Percentiles rank a stretch among this genome's conserved stretches.
Conservation (phyloP, 176 grass and related monocot genomes). For the Eremochloa ophiuroides region DNA sequence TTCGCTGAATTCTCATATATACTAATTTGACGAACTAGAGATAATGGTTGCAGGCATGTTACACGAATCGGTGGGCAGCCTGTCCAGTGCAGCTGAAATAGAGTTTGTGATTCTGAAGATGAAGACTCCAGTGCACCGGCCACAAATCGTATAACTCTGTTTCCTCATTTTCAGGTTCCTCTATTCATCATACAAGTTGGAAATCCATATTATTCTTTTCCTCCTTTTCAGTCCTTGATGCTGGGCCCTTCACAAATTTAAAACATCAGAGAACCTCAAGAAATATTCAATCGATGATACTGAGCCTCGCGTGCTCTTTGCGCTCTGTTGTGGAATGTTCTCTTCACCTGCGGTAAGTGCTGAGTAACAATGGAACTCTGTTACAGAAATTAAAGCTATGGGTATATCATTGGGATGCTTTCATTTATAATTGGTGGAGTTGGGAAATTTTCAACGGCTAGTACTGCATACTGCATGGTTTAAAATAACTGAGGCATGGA, state of each 20-base stretch:
- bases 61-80: slow-evolving; percentile 74
- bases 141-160: slow-evolving; percentile 58
- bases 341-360: slow-evolving; percentile 91
- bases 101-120: slow-evolving; percentile 84
- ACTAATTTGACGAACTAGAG: neutral
- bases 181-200: neutral
- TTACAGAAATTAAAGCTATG: neutral
- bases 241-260: slow-evolving; percentile 89
- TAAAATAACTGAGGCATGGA: neutral
- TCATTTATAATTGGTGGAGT: neutral
- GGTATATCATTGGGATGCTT: neutral
- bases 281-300: slow-evolving; percentile 53
- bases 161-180: slow-evolving; percentile 4
- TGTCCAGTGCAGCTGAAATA: slow-evolving; percentile 89
- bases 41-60: slow-evolving; percentile 68
- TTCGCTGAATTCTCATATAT: neutral
- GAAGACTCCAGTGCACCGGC: slow-evolving; percentile 68
- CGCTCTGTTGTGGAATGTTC: slow-evolving; percentile 86
- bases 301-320: slow-evolving; percentile 72
- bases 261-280: slow-evolving; percentile 65
- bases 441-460: neutral
- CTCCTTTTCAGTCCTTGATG: slow-evolving; percentile 68
- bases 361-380: neutral
- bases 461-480: neutral
- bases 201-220: neutral